Evolutionary conservation across 2,329 filamentous ascomycete genomes (phyloP), one percentile per base, ranked within the genome.

Genomic region (Neurospora sp.): DNA sequence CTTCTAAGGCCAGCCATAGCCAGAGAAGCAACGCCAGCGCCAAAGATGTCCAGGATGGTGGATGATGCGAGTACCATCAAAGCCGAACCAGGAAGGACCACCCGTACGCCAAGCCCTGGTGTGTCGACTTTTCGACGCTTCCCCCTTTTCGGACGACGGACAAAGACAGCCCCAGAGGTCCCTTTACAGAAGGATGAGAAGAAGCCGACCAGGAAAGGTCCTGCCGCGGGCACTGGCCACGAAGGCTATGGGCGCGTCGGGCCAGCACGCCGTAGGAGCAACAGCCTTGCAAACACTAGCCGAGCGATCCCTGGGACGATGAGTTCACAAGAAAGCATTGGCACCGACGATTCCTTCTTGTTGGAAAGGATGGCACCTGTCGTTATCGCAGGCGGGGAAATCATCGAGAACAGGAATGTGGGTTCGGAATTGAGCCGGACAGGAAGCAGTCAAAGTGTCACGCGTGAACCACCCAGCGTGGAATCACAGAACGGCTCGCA

Each of bases 161-260:
- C 88, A 15, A 96, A 92, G 78, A 84, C 87, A 0, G 83, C 87
- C 0, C 77, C 86, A 4, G 84, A 88, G 57, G 77, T 79, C n/a
- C 71, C 80, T 11, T 79, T 79, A 23, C 71, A 78, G 0, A 85
- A 89, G n/a, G 88, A 86, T 77, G 83, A 85, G 43, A 88, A 89
- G 8, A 88, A 85, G 72, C 77, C 82, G 8, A 71, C 82, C 33
- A 86, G 91, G 37, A 95, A 93, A 79, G 94, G 95, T 0, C 95
- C 95, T 28, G 88, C 87, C 17, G 95, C 95, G 52, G 95, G 95
- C n/a, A 98, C 95, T 43, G 95, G 95, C 0, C 93, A 98, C 76
- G 95, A 98, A 81, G 91, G 91, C 1, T 94, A 95, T 75, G 91
- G 91, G 0, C 86, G 86, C 69, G 83, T 92, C 69, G 88, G 89